Base-by-base conservation (phyloP, 306 rosid genomes). In the Abrus precatorius region DNA sequence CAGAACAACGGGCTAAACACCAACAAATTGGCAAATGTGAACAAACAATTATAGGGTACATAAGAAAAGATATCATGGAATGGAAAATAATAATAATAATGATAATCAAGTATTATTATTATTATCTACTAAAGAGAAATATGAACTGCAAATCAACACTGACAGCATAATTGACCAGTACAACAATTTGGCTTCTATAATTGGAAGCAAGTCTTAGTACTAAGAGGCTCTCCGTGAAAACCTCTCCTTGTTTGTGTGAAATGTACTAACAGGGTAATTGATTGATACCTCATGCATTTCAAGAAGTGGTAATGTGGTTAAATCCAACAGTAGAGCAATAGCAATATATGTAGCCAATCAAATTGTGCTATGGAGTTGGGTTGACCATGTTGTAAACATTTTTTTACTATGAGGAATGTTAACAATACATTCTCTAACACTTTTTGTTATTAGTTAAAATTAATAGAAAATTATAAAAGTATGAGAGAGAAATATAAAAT, bases 1-100 rank as follows among this genome's bases (percentile, higher is more conserved):
- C 59, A 84, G 85, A 70, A 69, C 74, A 52, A 41, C 83, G 77
- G 41, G 72, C 43, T 45, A 69, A 36, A 79, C 38, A 66, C 61
- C 47, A 64, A 49, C 38, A 66, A 9, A 55, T 48, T 33, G 59
- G 45, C 5, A 75, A 45, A 69, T 12, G 32, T 12, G 40, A 62
- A 62, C 53, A 74, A 49, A 73, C 61, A 69, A 63, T 20, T 12
- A 63, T 8, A 47, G 75, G 10, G 1, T 44, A 54, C 27, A 40
- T 7, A 40, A 14, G 63, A 54, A 68, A 75, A 44, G 32, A 33
- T 57, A 52, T 6, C 54, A 54, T 36, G 41, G 48, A 64, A 29
- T 54, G 34, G 36, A 50, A n/a, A 9, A 43, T 5, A 74, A 28
- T 29, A 74, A 28, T 41, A 10, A 66, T 11, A 72, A 64, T 20